Base-by-base conservation (phyloP, 1,139 yeast species). In the Debaryomycetaceae sp. region DNA sequence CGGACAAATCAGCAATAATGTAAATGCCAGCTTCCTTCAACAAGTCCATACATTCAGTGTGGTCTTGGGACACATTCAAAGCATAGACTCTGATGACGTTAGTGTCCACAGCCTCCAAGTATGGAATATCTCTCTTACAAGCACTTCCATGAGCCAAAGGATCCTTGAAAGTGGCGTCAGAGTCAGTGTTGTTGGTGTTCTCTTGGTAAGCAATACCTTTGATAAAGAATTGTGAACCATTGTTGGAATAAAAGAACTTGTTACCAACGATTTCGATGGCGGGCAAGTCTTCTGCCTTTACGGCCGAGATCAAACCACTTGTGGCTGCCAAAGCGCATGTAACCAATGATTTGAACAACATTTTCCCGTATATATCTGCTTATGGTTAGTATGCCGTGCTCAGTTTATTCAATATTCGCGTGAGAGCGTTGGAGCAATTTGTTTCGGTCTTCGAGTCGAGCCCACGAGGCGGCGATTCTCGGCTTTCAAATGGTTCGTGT, bases 21-120 rank as follows among this genome's bases (percentile, higher is more conserved):
- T 89, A 89, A 50, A 91, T 88, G 40, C 97, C 96, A 6, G 95
- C 96, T 41, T 86, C 83, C 51, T 85, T 82, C 54, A 88, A 79
- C 48, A 85, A 75, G 33, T 87, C 72, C 95, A 91, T 87, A 70
- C 98, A 91, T 51, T 79, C 83, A 55, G 85, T 89, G 60, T 89
- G 97, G 63, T 88, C 81, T 42, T 81, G 55, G 44, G 77, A 79
- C n/a, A 92, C 87, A 61, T 86, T 82, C 45, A 87, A 68, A 8
- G 94, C 84, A 63, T 87, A 87, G 15, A 79, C 81, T 56, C 85
- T 70, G 45, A 86, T 73, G 19, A 85, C 80, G 65, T 91, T 89
- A 54, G 89, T 77, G 29, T 91, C 87, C 40, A 87, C 69, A 52
- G 82, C 78, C 62, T 84, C 89, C 55, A 89, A 78, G 43, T 81